Evolutionary conservation across 495 filamentous ascomycete genomes (phyloP).

Genomic region (Zalerion maritima): DNA sequence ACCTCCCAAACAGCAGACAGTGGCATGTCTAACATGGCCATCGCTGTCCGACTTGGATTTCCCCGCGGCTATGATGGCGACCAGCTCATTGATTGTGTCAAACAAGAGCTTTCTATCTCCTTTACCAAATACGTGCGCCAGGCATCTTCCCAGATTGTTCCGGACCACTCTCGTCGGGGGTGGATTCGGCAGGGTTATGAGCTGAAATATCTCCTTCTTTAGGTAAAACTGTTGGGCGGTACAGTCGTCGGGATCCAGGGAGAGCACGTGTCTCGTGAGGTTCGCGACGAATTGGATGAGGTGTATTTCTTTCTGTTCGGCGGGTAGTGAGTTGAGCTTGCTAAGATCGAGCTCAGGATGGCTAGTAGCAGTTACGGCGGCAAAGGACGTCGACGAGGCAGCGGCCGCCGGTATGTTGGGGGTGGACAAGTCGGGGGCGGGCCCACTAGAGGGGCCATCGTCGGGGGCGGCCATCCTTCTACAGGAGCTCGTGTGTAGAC

Average conservation of each 20-base stretch:
- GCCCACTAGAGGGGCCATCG: no score
- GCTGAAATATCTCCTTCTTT: slow-evolving; percentile 80
- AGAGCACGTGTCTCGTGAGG: slow-evolving; percentile 65
- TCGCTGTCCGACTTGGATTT: slow-evolving; percentile 67
- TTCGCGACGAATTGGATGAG: slow-evolving; percentile 78
- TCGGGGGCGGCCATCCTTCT: no score
- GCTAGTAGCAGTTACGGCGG: slow-evolving; percentile 8
- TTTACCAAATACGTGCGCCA: slow-evolving; percentile 69
- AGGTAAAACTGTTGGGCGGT: slow-evolving; percentile 77
- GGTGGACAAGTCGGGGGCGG: no score
- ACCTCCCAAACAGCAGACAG: slow-evolving; percentile 76
- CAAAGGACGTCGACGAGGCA: slow-evolving; percentile 17
- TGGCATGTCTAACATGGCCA: slow-evolving; percentile 59
- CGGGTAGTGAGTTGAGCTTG: slow-evolving; percentile 78
- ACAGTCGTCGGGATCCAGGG: slow-evolving; percentile 58
- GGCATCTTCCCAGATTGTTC: slow-evolving; percentile 72
- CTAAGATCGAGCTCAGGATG: slow-evolving; percentile 62
- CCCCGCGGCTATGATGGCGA: slow-evolving; percentile 55
- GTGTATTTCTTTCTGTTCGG: slow-evolving; percentile 91
- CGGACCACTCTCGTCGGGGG: slow-evolving; percentile 78
- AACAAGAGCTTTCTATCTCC: slow-evolving; percentile 87
- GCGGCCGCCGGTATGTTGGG: no score
- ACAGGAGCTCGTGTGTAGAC: no score
- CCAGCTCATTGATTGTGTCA: slow-evolving; percentile 82
- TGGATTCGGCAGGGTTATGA: slow-evolving; percentile 74